These are phyloP conservation scores for Cyberlindnera americana DNA, from an alignment of 805 yeast species.

Conservation along the genomic window DNA sequence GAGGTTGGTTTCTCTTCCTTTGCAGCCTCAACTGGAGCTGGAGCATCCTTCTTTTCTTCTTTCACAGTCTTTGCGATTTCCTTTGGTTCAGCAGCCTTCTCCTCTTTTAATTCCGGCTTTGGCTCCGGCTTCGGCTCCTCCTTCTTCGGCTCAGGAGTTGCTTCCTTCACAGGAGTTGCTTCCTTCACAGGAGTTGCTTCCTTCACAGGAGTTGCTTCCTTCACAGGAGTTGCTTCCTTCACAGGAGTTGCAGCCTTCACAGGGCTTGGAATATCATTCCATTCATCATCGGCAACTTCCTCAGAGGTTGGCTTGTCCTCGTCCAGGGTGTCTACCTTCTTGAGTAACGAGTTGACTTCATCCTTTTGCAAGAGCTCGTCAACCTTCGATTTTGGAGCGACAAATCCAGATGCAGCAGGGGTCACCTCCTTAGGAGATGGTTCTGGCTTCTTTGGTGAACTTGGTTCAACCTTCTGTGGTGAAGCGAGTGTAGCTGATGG, in stretches of 20 bases:
- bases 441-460: conserved; percentile 15
- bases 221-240: conserved; percentile 6
- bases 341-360: conserved; percentile 35
- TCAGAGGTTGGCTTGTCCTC: conserved; percentile 29
- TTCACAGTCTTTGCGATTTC: conserved; percentile 8
- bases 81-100: conserved; percentile 18
- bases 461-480: conserved; percentile 22
- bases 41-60: conserved; percentile 14
- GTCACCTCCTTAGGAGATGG: conserved; percentile 12
- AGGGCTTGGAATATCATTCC: conserved; percentile 32
- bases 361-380: conserved; percentile 47
- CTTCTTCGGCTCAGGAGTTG: conserved; percentile 4
- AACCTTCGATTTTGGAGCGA: conserved; percentile 39
- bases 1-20: conserved; percentile 16
- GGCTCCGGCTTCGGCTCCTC: conserved; percentile 16
- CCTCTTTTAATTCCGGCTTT: conserved; percentile 11
- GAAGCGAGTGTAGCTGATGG: conserved; percentile 2
- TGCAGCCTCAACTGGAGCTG: conserved; percentile 15
- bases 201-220: conserved; percentile 5
- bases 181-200: conserved; percentile 7
- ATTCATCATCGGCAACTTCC: conserved; percentile 20
- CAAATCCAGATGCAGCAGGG: conserved; percentile 22
- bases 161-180: conserved; percentile 5
- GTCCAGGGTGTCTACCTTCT: conserved; percentile 42
- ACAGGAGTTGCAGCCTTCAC: too few species aligned